Conservation (phyloP, 805 yeast genomes). For the Tetrapisispora iriomotensis region DNA sequence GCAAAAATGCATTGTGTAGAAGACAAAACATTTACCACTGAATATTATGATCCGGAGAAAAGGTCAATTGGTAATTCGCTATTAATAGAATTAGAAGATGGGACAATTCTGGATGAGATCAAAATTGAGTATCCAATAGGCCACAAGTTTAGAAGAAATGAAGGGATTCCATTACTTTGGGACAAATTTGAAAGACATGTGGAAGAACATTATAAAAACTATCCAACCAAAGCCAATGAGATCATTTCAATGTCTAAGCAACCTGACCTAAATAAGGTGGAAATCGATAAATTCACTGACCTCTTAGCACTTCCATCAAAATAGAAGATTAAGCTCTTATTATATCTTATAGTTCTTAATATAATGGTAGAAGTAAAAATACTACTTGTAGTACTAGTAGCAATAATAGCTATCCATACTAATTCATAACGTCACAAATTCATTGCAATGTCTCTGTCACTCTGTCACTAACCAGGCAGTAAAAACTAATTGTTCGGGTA, state of each 20-base stretch:
- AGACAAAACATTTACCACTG: conserved; percentile 38
- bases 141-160: conserved; percentile 48
- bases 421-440: no score
- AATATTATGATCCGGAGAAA: conserved; percentile 48
- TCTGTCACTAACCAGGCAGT: no score
- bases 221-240: conserved; percentile 28
- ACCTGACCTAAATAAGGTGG: conserved; percentile 31
- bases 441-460: no score
- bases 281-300: conserved; percentile 41
- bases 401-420: no score
- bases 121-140: conserved; percentile 50
- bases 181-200: conserved; percentile 44
- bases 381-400: no score
- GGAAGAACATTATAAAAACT: conserved; percentile 33
- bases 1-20: conserved; percentile 46
- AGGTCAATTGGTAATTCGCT: conserved; percentile 50
- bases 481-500: no score
- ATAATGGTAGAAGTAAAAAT: no score
- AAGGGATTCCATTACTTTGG: conserved; percentile 46
- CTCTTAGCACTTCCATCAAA: conserved; percentile 27
- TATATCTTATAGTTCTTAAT: no score
- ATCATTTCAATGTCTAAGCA: conserved; percentile 32
- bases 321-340: no score
- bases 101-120: conserved; percentile 42
- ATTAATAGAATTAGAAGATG: conserved; percentile 42